Conservation (phyloP, 2,329 filamentous ascomycete species). For the Neonectria hederae region DNA sequence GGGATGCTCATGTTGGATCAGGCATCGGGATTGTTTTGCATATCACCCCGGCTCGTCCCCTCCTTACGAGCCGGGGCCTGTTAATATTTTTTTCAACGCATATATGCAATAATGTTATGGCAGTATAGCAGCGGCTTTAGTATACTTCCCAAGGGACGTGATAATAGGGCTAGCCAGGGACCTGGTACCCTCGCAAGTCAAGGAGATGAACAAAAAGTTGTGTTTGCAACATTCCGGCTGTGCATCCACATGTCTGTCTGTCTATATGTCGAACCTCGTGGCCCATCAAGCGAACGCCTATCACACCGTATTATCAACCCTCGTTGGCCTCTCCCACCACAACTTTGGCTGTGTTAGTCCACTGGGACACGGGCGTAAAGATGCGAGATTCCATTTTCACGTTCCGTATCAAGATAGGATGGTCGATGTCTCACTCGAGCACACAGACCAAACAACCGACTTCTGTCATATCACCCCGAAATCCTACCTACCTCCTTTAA, state of each 20-base stretch:
- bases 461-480: too few relatives aligned
- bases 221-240: neutral
- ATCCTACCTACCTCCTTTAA: too few relatives aligned
- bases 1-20: conserved; percentile 1
- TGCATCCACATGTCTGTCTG: neutral
- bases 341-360: neutral
- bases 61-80: conserved; percentile 8
- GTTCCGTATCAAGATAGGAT: too few relatives aligned
- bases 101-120: conserved; percentile 15
- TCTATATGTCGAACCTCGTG: neutral
- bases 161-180: conserved; percentile 9
- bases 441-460: too few relatives aligned
- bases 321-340: neutral
- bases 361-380: neutral
- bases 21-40: conserved; percentile 5
- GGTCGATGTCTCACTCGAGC: too few relatives aligned
- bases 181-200: neutral
- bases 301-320: neutral
- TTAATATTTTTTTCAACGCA: neutral
- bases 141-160: neutral
- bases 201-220: conserved; percentile 12
- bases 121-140: conserved; percentile 5
- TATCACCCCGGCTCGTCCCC: neutral
- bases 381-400: neutral
- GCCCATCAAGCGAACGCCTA: neutral